A percentile compares a stretch with the other conserved stretches of the same genome.
Evolutionary conservation across 1,284 basidiomycete species (phyloP).

Genomic region (Apiotrichum sp.): DNA sequence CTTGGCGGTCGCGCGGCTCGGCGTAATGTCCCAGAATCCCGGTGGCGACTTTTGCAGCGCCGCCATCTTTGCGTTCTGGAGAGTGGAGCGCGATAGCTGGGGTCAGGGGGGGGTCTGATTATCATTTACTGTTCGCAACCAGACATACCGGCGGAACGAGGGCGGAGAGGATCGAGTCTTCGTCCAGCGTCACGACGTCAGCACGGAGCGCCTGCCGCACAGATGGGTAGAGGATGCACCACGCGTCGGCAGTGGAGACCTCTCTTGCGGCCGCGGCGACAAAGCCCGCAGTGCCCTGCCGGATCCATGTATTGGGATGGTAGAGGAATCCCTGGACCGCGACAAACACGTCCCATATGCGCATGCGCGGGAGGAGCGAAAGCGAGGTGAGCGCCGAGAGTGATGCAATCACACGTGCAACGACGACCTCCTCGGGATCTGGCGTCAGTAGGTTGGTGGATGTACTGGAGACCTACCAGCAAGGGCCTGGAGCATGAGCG

Average conservation of each 20-base stretch:
- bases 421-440: conserved; percentile 94
- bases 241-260: conserved; percentile 76
- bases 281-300: conserved; percentile 83
- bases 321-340: conserved; percentile 81
- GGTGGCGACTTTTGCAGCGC: conserved; percentile 47
- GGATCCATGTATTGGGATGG: conserved; percentile 95
- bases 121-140: not conserved
- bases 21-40: conserved; percentile 60
- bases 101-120: too few species aligned
- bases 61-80: conserved; percentile 67
- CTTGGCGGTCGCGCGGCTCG: conserved; percentile 8
- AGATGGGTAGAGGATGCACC: conserved; percentile 93
- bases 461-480: conserved; percentile 57
- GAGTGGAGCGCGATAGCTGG: conserved; percentile 61
- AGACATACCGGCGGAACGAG: conserved; percentile 70
- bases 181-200: conserved; percentile 73
- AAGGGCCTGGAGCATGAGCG: conserved; percentile 85
- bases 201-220: conserved; percentile 77
- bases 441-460: conserved; percentile 1
- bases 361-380: conserved; percentile 79
- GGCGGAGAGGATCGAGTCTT: conserved; percentile 63
- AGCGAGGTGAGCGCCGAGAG: conserved; percentile 80
- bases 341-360: conserved; percentile 90
- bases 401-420: conserved; percentile 76
- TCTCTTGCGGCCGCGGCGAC: conserved; percentile 75